Evolutionary conservation across 2,329 filamentous ascomycete genomes (phyloP).

Genomic region (Parasarocladium wereldwijsianum): DNA sequence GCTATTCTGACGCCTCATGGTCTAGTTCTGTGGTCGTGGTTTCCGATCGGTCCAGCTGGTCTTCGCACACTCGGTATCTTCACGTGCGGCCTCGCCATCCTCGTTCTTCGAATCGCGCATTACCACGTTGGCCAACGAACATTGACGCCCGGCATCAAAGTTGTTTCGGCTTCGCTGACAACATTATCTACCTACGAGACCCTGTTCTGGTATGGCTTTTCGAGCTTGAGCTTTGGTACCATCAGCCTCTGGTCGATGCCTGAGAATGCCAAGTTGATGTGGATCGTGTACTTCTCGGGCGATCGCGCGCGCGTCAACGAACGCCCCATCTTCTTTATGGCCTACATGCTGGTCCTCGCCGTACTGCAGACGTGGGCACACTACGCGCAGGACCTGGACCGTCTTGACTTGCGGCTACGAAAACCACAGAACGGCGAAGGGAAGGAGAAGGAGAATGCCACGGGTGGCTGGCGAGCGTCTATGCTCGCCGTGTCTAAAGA

Average conservation of each 20-base stretch:
- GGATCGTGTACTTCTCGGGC: slow-evolving; percentile 56
- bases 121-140: slow-evolving; percentile 64
- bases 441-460: slow-evolving; percentile 10
- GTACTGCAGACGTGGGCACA: slow-evolving; percentile 56
- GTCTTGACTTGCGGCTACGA: slow-evolving; percentile 28
- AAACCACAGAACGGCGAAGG: slow-evolving; percentile 12
- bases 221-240: slow-evolving; percentile 66
- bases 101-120: slow-evolving; percentile 74
- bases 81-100: slow-evolving; percentile 58
- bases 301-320: slow-evolving; percentile 75
- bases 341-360: slow-evolving; percentile 54
- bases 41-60: slow-evolving; percentile 63
- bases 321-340: slow-evolving; percentile 65
- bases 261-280: slow-evolving; percentile 46
- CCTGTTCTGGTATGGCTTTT: slow-evolving; percentile 60
- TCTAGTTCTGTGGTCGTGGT: slow-evolving; percentile 72
- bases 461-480: slow-evolving; percentile 12
- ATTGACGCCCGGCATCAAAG: slow-evolving; percentile 51
- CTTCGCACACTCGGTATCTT: slow-evolving; percentile 64
- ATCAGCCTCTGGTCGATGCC: slow-evolving; percentile 63
- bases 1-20: slow-evolving; percentile 5
- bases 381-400: slow-evolving; percentile 59
- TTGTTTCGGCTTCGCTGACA: slow-evolving; percentile 42
- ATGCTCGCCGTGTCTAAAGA: slow-evolving; percentile 21
- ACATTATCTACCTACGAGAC: slow-evolving; percentile 53